phyloP scores from a whole-genome alignment of 106 monocot genomes.

The Apostasia shenzhenica region DNA sequence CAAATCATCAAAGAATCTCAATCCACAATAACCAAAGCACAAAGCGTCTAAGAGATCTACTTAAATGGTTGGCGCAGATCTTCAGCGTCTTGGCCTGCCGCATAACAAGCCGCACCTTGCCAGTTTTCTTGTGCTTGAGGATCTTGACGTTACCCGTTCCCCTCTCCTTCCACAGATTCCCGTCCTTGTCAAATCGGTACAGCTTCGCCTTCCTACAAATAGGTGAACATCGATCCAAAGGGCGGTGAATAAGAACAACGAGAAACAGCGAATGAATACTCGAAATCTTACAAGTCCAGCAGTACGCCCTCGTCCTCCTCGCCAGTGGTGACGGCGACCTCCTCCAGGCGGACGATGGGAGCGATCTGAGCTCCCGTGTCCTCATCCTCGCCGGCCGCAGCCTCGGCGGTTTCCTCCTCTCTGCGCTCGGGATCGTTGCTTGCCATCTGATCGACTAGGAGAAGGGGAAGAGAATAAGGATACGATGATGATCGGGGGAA shows the following conservation, averaged over 20 bases:
- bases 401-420: constrained; percentile 33
- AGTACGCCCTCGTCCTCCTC: constrained; percentile 82
- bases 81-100: constrained; percentile 93
- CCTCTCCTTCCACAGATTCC: constrained; percentile 94
- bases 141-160: constrained; percentile 82
- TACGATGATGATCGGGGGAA: background rate
- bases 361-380: constrained; percentile 83
- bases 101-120: constrained; percentile 87
- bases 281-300: constrained; percentile 47
- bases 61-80: constrained; percentile 93
- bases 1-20: background rate
- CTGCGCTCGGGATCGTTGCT: constrained; percentile 47
- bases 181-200: constrained; percentile 89
- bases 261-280: background rate
- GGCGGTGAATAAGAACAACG: background rate
- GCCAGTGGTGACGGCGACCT: constrained; percentile 85
- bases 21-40: background rate
- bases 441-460: constrained; percentile 25
- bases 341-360: constrained; percentile 81
- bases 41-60: constrained; percentile 15
- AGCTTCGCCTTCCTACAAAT: constrained; percentile 80
- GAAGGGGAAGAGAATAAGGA: background rate
- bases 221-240: background rate
- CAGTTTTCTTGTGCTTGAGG: constrained; percentile 70
- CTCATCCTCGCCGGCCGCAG: constrained; percentile 50